Percentiles rank a stretch among this genome's conserved stretches.
phyloP scores from a whole-genome alignment of 495 filamentous ascomycete genomes.

The Annulohypoxylon bovei region DNA sequence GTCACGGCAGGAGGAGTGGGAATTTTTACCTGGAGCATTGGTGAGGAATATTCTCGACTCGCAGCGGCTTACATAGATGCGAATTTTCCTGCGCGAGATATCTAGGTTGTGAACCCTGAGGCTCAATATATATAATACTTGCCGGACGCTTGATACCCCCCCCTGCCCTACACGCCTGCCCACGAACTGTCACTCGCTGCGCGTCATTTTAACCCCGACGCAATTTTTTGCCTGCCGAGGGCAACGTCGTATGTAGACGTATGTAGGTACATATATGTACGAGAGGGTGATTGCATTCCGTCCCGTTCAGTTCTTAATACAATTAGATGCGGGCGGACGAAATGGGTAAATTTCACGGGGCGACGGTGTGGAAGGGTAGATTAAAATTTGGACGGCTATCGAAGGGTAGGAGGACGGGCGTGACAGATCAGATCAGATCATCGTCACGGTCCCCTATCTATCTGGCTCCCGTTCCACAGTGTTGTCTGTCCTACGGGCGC shows the following conservation, averaged over 20 bases:
- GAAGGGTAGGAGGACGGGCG: background rate
- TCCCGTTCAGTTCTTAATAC: slow-evolving; percentile 18
- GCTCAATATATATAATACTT: slow-evolving; percentile 38
- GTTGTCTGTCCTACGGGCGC: slow-evolving; percentile 21
- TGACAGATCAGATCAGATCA: slow-evolving; percentile 22
- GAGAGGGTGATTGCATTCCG: slow-evolving; percentile 37
- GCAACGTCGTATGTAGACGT: background rate
- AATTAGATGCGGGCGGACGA: slow-evolving; percentile 24
- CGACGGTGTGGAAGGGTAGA: background rate
- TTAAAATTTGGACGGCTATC: slow-evolving; percentile 1
- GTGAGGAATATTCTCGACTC: slow-evolving; percentile 11
- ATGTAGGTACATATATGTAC: slow-evolving; percentile 9
- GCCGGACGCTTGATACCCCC: slow-evolving; percentile 2
- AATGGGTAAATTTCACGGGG: slow-evolving; percentile 4
- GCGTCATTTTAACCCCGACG: background rate
- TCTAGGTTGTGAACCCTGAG: slow-evolving; percentile 25
- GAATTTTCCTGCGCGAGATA: slow-evolving; percentile 1
- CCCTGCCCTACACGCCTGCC: background rate
- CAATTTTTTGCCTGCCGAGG: background rate
- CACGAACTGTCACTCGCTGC: slow-evolving; percentile 15
- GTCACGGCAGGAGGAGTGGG: slow-evolving; percentile 19
- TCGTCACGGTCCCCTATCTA: slow-evolving; percentile 9
- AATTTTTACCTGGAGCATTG: background rate
- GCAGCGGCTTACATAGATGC: background rate
- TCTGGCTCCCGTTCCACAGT: slow-evolving; percentile 17